A percentile compares a stretch with the other conserved stretches of the same genome.
Conservation (phyloP, 2,329 filamentous ascomycete genomes). For the Colletotrichum sp. region DNA sequence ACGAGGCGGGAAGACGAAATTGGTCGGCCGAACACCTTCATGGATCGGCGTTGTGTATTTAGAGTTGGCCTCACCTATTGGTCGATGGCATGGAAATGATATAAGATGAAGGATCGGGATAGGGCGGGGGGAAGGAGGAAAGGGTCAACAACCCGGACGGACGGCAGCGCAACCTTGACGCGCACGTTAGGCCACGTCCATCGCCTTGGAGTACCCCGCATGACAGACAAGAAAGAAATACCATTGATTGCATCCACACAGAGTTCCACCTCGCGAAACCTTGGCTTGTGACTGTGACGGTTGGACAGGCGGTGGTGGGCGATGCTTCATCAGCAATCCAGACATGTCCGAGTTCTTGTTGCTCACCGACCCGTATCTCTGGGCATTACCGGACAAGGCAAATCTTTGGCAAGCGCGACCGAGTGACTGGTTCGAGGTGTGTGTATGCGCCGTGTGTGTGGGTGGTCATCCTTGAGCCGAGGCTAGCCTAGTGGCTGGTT, state of each 20-base stretch:
- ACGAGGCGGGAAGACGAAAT: not conserved
- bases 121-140: not conserved
- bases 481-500: not conserved
- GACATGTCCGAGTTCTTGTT: not conserved
- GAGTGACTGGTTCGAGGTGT: not conserved
- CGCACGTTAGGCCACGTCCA: not conserved
- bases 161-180: not conserved
- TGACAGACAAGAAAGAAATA: not conserved
- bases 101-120: not conserved
- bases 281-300: not conserved
- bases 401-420: not conserved
- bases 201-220: not conserved
- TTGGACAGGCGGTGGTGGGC: not conserved
- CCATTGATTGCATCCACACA: not conserved
- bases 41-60: slow-evolving; percentile 19
- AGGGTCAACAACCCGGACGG: not conserved
- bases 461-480: not conserved
- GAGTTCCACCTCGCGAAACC: not conserved
- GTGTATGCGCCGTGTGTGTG: not conserved
- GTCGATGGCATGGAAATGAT: not conserved
- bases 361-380: not conserved
- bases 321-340: not conserved
- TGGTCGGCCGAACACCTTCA: slow-evolving; percentile 15
- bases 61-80: slow-evolving; percentile 7
- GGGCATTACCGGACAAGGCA: not conserved